These are phyloP conservation scores for Mortierella sp. DNA, from an alignment of 371 early-diverging fungal species.

Conservation along the genomic window DNA sequence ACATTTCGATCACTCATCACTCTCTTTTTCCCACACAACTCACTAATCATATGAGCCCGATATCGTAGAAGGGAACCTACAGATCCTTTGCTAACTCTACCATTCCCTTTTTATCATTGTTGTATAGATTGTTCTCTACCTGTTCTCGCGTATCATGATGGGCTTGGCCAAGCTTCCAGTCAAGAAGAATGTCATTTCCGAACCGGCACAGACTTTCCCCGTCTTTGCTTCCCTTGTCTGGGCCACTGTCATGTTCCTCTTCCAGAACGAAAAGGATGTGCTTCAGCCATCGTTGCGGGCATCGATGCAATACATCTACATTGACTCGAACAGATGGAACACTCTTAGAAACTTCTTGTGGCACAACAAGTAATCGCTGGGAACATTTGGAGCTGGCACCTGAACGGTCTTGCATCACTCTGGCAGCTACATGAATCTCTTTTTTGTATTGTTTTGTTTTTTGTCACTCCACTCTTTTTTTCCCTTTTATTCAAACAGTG, in stretches of 20 bases:
- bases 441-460: not conserved
- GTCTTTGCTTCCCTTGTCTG: constrained; percentile 95
- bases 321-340: constrained; percentile 87
- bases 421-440: not conserved
- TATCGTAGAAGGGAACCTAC: not conserved
- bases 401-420: not conserved
- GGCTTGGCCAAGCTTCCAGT: constrained; percentile 89
- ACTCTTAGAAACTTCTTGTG: constrained; percentile 83
- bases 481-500: not conserved
- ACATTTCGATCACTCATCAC: too few relatives aligned
- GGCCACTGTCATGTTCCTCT: constrained; percentile 97
- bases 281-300: constrained; percentile 93
- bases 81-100: not conserved
- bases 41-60: not conserved
- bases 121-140: constrained; percentile 90
- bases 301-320: constrained; percentile 95
- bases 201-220: constrained; percentile 87
- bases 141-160: constrained; percentile 91
- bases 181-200: constrained; percentile 73
- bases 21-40: too few relatives aligned
- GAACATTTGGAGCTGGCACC: not conserved
- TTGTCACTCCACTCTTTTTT: not conserved
- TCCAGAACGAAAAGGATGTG: constrained; percentile 89
- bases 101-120: not conserved
- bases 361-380: constrained; percentile 83